These are phyloP conservation scores for Bifiguratus adelaidae DNA, from an alignment of 192 early-diverging fungal genomes.

Conservation along the genomic window DNA sequence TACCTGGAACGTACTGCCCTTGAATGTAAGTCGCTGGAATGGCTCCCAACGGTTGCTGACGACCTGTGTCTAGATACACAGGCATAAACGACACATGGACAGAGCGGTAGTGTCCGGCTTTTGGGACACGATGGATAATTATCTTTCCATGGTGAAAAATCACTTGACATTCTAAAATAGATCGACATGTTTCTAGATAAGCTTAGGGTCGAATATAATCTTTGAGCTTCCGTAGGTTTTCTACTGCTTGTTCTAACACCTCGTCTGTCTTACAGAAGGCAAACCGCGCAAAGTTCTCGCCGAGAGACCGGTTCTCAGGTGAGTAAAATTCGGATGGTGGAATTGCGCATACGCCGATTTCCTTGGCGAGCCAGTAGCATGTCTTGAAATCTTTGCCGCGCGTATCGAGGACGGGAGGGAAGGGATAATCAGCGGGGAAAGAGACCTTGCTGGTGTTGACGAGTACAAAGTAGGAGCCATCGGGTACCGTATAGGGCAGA, in stretches of 20 bases:
- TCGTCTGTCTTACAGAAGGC: conserved; percentile 91
- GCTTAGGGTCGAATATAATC: no score
- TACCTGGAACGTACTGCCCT: conserved; percentile 34
- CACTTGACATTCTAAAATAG: conserved; percentile 26
- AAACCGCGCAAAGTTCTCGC: conserved; percentile 72
- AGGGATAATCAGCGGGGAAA: conserved; percentile 48
- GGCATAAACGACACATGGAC: conserved; percentile 42
- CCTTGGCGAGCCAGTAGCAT: conserved; percentile 76
- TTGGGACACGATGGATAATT: conserved; percentile 42
- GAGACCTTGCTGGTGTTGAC: conserved; percentile 65
- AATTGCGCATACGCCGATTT: conserved; percentile 86
- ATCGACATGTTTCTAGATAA: no score
- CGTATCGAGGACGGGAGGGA: conserved; percentile 37
- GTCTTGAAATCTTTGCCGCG: conserved; percentile 69
- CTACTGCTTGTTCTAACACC: conserved; percentile 62
- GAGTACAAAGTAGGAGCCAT: conserved; percentile 91
- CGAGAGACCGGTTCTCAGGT: conserved; percentile 46
- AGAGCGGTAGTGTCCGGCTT: conserved; percentile 39
- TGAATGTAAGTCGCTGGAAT: conserved; percentile 29
- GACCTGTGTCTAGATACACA: conserved; percentile 29
- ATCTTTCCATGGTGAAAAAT: conserved; percentile 30
- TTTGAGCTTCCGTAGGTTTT: conserved; percentile 50
- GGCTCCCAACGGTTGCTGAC: not conserved
- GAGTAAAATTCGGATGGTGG: conserved; percentile 89
- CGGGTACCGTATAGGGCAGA: conserved; percentile 72